A percentile compares a stretch with the other conserved stretches of the same genome.
These are phyloP conservation scores for Chrysoporthe cubensis DNA, from an alignment of 2,329 filamentous ascomycete species.

Conservation along the genomic window DNA sequence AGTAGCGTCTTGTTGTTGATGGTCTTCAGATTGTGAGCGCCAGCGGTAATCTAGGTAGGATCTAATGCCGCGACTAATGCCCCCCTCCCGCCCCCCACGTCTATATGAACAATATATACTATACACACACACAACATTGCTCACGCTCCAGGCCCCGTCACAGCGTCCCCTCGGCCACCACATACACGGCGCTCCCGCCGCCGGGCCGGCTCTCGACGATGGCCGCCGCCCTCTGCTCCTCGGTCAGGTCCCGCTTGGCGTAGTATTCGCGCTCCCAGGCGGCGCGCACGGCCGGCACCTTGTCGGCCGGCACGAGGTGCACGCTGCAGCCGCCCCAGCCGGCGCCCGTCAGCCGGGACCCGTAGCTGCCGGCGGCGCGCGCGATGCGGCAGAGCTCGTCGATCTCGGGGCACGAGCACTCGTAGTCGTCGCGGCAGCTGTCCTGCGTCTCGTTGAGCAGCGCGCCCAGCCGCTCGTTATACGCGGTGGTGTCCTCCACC, in stretches of 20 bases:
- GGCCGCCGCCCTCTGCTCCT: constrained; percentile 75
- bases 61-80: not conserved
- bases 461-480: constrained; percentile 73
- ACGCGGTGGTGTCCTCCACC: constrained; percentile 59
- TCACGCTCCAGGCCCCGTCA: not conserved
- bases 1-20: too few species aligned
- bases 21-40: not conserved
- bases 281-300: constrained; percentile 75
- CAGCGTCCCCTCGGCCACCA: constrained; percentile 39
- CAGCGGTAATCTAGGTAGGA: not conserved
- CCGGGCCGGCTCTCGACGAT: constrained; percentile 90
- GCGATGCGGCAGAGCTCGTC: constrained; percentile 86
- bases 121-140: not conserved
- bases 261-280: constrained; percentile 86
- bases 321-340: constrained; percentile 98
- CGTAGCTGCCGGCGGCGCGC: constrained; percentile 76
- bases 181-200: constrained; percentile 66
- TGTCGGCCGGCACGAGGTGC: constrained; percentile 84
- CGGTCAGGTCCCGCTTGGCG: constrained; percentile 63
- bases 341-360: constrained; percentile 85
- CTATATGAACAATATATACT: not conserved
- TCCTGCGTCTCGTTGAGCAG: constrained; percentile 89
- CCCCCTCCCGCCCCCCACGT: not conserved
- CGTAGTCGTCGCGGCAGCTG: constrained; percentile 84
- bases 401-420: constrained; percentile 92